Evolutionary conservation across 305 asterid species (phyloP).

Genomic region (Ajuga reptans): DNA sequence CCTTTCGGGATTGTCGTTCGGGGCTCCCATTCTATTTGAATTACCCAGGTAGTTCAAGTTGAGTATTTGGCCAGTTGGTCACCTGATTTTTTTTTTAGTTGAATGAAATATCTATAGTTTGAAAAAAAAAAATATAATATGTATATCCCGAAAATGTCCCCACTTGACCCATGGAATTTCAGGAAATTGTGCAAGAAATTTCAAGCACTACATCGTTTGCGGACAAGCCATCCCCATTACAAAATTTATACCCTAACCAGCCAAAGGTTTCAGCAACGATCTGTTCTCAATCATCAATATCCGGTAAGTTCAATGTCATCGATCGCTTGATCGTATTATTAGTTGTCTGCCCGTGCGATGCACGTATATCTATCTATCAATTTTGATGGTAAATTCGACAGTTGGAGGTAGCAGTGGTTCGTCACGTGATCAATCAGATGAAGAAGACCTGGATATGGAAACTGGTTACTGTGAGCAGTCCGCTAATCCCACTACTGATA

Average conservation of each 20-base stretch:
- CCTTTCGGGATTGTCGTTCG: no score
- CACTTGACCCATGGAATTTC: constrained; percentile 19
- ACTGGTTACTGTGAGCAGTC: constrained; percentile 47
- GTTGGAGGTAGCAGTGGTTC: constrained; percentile 49
- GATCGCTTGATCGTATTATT: no score
- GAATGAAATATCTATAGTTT: no score
- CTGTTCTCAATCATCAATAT: constrained; percentile 52
- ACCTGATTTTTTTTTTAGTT: no score
- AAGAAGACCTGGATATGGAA: constrained; percentile 47
- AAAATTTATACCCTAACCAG: constrained; percentile 30
- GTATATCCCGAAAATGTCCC: no score
- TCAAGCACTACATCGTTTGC: constrained; percentile 27
- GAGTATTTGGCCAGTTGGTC: no score
- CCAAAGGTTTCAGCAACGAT: constrained; percentile 27
- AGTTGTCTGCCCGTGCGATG: no score
- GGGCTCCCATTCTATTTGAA: no score
- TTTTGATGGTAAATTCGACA: no score
- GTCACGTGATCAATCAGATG: constrained; percentile 53
- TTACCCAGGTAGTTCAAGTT: no score
- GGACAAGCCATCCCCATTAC: constrained; percentile 33
- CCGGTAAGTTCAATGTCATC: constrained; percentile 36
- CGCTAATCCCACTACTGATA: constrained; percentile 25
- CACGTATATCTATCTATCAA: no score
- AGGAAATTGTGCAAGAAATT: constrained; percentile 35
- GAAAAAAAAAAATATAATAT: no score